Evolutionary conservation across 306 rosid species (phyloP).

Genomic region (Prunus dulcis): DNA sequence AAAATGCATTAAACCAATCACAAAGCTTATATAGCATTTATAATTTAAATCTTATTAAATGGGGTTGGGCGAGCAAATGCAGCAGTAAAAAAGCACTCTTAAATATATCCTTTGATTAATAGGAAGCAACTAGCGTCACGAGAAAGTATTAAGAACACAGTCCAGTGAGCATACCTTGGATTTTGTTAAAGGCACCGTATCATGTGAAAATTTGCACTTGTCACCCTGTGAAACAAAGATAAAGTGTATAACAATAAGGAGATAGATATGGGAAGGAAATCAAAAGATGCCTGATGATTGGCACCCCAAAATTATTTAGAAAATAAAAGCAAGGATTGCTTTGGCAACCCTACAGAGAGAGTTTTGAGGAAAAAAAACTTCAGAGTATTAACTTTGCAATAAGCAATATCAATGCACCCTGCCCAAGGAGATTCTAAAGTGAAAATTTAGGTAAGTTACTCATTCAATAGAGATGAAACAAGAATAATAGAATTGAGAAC

Average conservation of each 20-base stretch:
- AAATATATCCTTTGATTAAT: background rate
- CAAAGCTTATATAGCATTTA: background rate
- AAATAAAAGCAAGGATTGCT: background rate
- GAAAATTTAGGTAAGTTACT: background rate
- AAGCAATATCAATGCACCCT: conserved; percentile 9
- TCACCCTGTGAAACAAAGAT: conserved; percentile 61
- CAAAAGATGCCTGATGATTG: background rate
- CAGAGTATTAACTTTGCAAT: background rate
- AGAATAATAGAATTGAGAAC: conserved; percentile 6
- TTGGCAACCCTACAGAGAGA: background rate
- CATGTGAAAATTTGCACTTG: conserved; percentile 85
- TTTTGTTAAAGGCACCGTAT: conserved; percentile 62
- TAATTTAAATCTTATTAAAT: background rate
- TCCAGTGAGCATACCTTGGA: conserved; percentile 48
- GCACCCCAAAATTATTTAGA: background rate
- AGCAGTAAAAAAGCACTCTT: background rate
- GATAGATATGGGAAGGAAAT: conserved; percentile 18
- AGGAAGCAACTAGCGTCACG: background rate
- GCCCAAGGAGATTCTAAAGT: background rate
- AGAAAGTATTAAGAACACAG: conserved; percentile 5
- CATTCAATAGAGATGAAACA: background rate
- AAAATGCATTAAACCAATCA: background rate
- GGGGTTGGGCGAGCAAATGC: background rate
- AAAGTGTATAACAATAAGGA: background rate
- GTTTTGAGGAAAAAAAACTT: conserved; percentile 11